Evolutionary conservation across 768 basidiomycete genomes (phyloP).

Genomic region (Macrolepiota albuminosa): DNA sequence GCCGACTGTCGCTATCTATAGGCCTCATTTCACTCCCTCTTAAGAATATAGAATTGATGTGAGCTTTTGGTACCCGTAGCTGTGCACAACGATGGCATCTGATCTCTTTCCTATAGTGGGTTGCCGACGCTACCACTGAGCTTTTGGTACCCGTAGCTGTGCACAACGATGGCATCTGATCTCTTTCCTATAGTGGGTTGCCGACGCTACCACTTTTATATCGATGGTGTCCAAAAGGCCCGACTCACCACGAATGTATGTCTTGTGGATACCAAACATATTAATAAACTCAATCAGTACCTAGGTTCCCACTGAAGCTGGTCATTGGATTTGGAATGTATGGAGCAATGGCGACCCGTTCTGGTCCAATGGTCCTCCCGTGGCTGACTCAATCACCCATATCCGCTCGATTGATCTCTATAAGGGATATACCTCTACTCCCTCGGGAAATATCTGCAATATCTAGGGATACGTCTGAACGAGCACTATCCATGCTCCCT

Average conservation of each 20-base stretch:
- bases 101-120: constrained; percentile 20
- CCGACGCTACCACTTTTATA: constrained; percentile 27
- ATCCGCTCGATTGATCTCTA: constrained; percentile 31
- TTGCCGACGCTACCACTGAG: constrained; percentile 22
- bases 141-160: not conserved
- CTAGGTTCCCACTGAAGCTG: constrained; percentile 26
- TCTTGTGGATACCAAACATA: not conserved
- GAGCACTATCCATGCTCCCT: too few relatives aligned
- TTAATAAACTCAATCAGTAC: not conserved
- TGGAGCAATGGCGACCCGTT: constrained; percentile 30
- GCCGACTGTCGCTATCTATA: not conserved
- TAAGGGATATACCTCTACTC: constrained; percentile 25
- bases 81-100: not conserved
- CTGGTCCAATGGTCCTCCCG: constrained; percentile 34
- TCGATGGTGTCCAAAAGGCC: constrained; percentile 27
- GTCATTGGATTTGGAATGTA: constrained; percentile 30
- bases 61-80: constrained; percentile 3
- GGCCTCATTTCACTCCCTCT: not conserved
- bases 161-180: not conserved
- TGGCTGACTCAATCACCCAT: constrained; percentile 27
- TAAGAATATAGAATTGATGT: constrained; percentile 33
- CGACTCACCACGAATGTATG: constrained; percentile 26
- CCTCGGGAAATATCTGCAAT: constrained; percentile 20
- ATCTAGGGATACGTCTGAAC: constrained; percentile 4
- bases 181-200: constrained; percentile 21